Evolutionary conservation across 2,329 filamentous ascomycete species (phyloP).

Genomic region (Diaporthe citriasiana): DNA sequence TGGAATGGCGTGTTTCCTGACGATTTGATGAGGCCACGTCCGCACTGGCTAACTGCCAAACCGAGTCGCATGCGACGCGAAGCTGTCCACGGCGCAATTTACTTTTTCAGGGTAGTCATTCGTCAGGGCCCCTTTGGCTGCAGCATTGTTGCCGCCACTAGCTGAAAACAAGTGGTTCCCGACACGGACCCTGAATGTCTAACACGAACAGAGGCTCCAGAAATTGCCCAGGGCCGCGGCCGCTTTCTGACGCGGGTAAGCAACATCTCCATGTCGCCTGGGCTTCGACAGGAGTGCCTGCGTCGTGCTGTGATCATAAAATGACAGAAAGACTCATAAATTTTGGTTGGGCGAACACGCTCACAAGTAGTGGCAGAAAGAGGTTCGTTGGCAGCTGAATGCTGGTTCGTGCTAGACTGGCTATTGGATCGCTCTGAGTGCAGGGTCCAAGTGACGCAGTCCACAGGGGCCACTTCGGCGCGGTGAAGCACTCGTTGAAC

Average conservation of each 20-base stretch:
- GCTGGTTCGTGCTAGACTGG: neutral
- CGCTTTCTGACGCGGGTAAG: neutral
- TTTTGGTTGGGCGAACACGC: neutral
- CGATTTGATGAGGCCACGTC: neutral
- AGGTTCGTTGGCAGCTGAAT: constrained; percentile 1
- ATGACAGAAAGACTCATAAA: neutral
- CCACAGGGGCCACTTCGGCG: constrained; percentile 1
- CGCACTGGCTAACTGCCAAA: neutral
- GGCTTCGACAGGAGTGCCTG: neutral
- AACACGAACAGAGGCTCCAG: constrained; percentile 24
- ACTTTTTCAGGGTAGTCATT: constrained; percentile 26
- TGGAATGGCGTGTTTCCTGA: neutral
- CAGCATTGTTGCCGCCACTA: constrained; percentile 32
- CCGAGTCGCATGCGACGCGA: constrained; percentile 3
- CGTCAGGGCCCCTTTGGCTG: constrained; percentile 24
- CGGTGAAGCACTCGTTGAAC: constrained; percentile 5
- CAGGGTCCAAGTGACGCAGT: constrained; percentile 31
- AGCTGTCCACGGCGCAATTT: constrained; percentile 29
- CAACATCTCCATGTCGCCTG: neutral
- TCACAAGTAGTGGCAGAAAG: neutral
- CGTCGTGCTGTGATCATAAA: neutral
- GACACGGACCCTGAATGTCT: constrained; percentile 15
- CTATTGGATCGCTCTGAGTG: constrained; percentile 16
- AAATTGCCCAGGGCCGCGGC: neutral
- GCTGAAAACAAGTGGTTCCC: constrained; percentile 23